Percentiles rank a stretch among this genome's conserved stretches.
phyloP scores from a whole-genome alignment of 1,139 yeast species.

The Candida mesenterica region DNA sequence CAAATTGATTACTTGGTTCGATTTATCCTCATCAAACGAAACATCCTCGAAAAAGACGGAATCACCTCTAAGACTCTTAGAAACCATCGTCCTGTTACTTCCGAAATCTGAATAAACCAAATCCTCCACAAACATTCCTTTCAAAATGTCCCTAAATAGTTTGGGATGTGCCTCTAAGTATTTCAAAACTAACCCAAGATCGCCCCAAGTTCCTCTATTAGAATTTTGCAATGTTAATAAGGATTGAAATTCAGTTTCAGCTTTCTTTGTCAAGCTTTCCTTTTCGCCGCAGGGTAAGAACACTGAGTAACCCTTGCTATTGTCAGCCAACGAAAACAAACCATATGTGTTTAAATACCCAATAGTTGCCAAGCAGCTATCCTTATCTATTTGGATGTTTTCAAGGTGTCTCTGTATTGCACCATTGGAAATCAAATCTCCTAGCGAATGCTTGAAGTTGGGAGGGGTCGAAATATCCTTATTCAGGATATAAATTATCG shows the following conservation, averaged over 20 bases:
- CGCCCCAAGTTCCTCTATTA: conserved; percentile 58
- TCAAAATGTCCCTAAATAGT: conserved; percentile 51
- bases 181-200: conserved; percentile 58
- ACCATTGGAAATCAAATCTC: conserved; percentile 39
- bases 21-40: conserved; percentile 23
- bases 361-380: conserved; percentile 37
- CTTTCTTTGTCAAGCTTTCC: neutral
- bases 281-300: conserved; percentile 70
- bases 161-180: conserved; percentile 56
- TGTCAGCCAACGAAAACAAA: conserved; percentile 43
- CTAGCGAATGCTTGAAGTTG: conserved; percentile 36
- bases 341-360: conserved; percentile 31
- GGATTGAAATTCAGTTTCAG: too few relatives aligned
- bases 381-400: conserved; percentile 32
- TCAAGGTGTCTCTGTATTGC: conserved; percentile 30
- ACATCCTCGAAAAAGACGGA: conserved; percentile 21
- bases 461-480: conserved; percentile 46
- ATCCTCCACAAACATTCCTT: conserved; percentile 59
- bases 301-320: conserved; percentile 65
- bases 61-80: conserved; percentile 41
- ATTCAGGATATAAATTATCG: conserved; percentile 62
- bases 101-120: conserved; percentile 67
- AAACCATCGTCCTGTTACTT: conserved; percentile 19
- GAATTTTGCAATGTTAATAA: conserved; percentile 1
- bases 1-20: conserved; percentile 24